Conservation (phyloP, 331 rosid species). For the Telfairia occidentalis region DNA sequence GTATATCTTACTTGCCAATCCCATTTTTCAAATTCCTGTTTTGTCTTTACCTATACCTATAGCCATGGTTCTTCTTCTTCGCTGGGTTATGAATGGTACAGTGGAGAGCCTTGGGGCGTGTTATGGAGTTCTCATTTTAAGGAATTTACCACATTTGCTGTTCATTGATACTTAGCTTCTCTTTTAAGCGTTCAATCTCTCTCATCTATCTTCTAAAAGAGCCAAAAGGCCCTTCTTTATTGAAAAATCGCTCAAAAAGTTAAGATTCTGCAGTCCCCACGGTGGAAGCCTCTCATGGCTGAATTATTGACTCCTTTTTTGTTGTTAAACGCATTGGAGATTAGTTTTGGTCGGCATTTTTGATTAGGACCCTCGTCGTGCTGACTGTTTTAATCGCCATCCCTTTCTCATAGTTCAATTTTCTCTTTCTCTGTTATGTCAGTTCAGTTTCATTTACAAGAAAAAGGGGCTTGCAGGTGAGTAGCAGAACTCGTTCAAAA, state of each 20-base stretch:
- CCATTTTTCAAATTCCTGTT: neutral
- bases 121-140: neutral
- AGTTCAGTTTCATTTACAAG: neutral
- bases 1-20: neutral
- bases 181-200: neutral
- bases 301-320: conserved; percentile 14
- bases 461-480: neutral
- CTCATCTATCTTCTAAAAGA: neutral
- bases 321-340: neutral
- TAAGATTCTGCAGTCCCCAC: conserved; percentile 15
- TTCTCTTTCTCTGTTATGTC: neutral
- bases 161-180: neutral
- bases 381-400: neutral
- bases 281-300: conserved; percentile 1
- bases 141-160: neutral
- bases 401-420: neutral
- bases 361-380: neutral
- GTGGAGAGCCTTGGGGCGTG: neutral
- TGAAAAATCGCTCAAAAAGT: conserved; percentile 7
- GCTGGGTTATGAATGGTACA: neutral
- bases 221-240: neutral
- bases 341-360: neutral
- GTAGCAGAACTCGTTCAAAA: neutral
- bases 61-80: neutral
- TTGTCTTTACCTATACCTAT: neutral